Conservation (phyloP, 2,329 filamentous ascomycete species). For the Ceratocystis lukuohia region DNA sequence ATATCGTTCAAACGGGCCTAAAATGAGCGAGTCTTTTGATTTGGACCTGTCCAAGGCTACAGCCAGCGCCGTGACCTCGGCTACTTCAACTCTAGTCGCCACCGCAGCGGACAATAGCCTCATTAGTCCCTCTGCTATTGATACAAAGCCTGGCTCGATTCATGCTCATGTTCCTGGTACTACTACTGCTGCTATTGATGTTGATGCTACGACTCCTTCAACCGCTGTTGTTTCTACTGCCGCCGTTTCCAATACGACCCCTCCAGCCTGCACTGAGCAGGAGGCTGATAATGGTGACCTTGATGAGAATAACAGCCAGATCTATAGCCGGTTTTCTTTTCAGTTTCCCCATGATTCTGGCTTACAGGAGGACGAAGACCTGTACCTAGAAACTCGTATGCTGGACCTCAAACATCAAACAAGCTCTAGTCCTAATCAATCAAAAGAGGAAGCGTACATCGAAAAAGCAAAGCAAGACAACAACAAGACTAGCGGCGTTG, state of each 20-base stretch:
- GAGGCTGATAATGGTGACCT: neutral
- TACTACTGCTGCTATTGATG: neutral
- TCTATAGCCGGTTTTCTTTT: neutral
- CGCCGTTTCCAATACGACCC: neutral
- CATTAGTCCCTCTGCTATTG: neutral
- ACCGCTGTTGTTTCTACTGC: neutral
- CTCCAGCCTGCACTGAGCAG: neutral
- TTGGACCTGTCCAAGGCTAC: neutral
- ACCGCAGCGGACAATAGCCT: neutral
- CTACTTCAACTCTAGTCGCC: neutral
- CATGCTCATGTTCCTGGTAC: neutral
- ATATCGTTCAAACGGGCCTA: neutral
- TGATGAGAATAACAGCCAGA: neutral
- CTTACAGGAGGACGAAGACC: neutral
- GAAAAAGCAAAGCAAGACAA: neutral
- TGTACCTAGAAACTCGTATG: neutral
- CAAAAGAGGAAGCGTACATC: neutral
- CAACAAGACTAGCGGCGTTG: neutral
- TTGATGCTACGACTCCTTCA: neutral
- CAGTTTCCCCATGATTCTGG: neutral
- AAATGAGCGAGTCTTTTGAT: conserved; percentile 1
- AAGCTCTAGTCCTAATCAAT: neutral
- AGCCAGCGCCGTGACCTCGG: neutral
- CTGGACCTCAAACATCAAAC: neutral
- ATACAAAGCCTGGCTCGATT: neutral